Conservation (phyloP, 805 yeast species). For the Maudiozyma barnettii region DNA sequence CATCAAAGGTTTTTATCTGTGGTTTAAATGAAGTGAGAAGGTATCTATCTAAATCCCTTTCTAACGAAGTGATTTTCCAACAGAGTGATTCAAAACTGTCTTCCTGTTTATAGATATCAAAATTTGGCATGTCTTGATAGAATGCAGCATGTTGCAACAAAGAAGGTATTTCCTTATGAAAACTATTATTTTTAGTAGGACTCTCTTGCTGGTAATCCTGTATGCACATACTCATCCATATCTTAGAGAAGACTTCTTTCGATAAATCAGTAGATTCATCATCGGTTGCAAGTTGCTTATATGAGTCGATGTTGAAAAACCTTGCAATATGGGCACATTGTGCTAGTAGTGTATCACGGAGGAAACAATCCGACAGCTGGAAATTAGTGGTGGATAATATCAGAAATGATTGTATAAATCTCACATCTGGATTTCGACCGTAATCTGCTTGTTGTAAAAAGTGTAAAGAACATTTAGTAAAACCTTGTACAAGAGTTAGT, state of each 20-base stretch:
- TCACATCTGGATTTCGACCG: conserved; percentile 20
- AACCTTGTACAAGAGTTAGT: conserved; percentile 10
- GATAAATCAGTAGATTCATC: conserved; percentile 15
- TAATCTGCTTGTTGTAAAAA: conserved; percentile 14
- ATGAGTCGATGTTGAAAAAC: conserved; percentile 15
- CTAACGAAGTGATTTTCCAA: conserved; percentile 27
- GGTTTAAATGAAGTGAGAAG: conserved; percentile 15
- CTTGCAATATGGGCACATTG: conserved; percentile 22
- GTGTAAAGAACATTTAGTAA: conserved; percentile 9
- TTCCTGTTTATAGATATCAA: conserved; percentile 22
- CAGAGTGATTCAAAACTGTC: conserved; percentile 21
- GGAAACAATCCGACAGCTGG: conserved; percentile 5
- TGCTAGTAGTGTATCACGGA: conserved; percentile 15
- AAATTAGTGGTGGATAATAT: conserved; percentile 23
- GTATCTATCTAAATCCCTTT: conserved; percentile 25
- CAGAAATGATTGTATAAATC: conserved; percentile 19
- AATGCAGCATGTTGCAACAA: conserved; percentile 23
- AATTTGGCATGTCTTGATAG: conserved; percentile 16
- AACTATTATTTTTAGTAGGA: conserved; percentile 13
- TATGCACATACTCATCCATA: conserved; percentile 23
- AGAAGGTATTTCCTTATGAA: conserved; percentile 22
- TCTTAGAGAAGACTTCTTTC: conserved; percentile 18
- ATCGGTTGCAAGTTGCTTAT: conserved; percentile 17
- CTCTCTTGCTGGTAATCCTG: conserved; percentile 22
- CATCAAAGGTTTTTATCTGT: conserved; percentile 23